Conservation (phyloP, 306 rosid species). For the Ormosia emarginata region DNA sequence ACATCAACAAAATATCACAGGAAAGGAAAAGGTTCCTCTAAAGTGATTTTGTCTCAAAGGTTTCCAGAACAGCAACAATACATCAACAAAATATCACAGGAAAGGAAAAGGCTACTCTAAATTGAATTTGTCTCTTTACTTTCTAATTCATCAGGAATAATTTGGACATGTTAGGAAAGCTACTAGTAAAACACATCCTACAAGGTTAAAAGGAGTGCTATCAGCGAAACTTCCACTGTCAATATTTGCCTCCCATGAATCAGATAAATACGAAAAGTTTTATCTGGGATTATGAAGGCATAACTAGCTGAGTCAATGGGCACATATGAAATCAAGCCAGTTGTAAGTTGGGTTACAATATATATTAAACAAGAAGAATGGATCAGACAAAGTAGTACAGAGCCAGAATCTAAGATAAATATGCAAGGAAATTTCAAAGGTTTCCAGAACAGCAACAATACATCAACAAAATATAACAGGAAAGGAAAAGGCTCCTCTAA, state of each 20-base stretch:
- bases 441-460: too few relatives aligned
- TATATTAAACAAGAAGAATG: background rate
- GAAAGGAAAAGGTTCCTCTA: too few relatives aligned
- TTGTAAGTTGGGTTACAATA: background rate
- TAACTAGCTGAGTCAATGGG: background rate
- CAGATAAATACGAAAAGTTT: constrained; percentile 19
- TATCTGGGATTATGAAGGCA: constrained; percentile 32
- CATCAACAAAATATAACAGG: too few relatives aligned
- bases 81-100: too few relatives aligned
- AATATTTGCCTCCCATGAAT: constrained; percentile 24
- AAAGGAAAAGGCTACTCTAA: too few relatives aligned
- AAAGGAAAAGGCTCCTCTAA: too few relatives aligned
- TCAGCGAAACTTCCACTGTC: constrained; percentile 15
- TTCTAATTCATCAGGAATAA: background rate
- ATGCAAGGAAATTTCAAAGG: background rate
- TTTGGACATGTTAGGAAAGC: constrained; percentile 14
- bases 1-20: background rate
- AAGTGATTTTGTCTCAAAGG: too few relatives aligned
- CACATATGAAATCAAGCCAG: background rate
- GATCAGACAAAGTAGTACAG: background rate
- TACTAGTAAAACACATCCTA: constrained; percentile 18
- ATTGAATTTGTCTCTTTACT: too few relatives aligned
- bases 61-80: too few relatives aligned
- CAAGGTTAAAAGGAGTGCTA: constrained; percentile 9
- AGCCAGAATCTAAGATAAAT: background rate